Conservation (phyloP, 345 rosid genomes). For the Brassica nigra region DNA sequence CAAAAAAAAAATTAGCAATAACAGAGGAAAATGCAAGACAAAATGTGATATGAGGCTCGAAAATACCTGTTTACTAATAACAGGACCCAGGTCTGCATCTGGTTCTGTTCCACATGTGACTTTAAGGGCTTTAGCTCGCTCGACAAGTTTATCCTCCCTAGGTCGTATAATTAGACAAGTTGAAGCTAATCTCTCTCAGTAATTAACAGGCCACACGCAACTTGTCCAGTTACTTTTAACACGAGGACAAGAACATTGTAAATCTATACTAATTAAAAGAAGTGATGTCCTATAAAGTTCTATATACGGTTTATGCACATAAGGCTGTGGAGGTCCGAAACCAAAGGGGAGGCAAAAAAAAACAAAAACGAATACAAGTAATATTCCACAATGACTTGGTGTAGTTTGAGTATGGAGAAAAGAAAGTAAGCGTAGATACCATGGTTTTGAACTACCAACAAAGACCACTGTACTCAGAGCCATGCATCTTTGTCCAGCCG, state of each 20-base stretch:
- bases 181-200: not conserved
- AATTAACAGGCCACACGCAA: not conserved
- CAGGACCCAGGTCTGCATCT: constrained; percentile 94
- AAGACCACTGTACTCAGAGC: constrained; percentile 91
- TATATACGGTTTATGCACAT: not conserved
- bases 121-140: constrained; percentile 78
- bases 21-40: not conserved
- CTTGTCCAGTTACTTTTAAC: not conserved
- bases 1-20: constrained; percentile 25
- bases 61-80: constrained; percentile 83
- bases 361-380: not conserved
- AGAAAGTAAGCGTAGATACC: constrained; percentile 47
- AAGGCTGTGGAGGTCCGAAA: not conserved
- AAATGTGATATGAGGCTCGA: not conserved
- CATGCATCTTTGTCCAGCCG: constrained; percentile 99
- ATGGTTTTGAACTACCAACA: constrained; percentile 74
- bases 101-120: constrained; percentile 86
- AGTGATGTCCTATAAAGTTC: not conserved
- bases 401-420: not conserved
- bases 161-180: constrained; percentile 13
- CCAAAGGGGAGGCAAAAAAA: not conserved
- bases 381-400: constrained; percentile 2
- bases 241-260: not conserved
- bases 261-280: not conserved
- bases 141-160: constrained; percentile 79